phyloP scores from a whole-genome alignment of 2,329 filamentous ascomycete genomes.

The Coleophoma crateriformis region DNA sequence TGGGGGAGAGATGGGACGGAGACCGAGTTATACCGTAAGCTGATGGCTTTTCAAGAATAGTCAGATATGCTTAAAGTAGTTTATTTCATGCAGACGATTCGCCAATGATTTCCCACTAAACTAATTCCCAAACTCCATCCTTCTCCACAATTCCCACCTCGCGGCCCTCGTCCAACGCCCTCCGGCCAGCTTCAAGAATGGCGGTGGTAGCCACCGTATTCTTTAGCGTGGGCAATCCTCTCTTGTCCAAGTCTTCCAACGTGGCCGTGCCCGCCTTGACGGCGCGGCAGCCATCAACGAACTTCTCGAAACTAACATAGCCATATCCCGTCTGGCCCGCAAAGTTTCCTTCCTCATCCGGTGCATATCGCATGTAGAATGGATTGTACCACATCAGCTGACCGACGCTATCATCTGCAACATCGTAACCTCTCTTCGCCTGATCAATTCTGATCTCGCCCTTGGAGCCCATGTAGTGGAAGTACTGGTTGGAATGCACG shows the following conservation, averaged over 20 bases:
- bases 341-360: slow-evolving; percentile 93
- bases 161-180: slow-evolving; percentile 77
- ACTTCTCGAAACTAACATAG: slow-evolving; percentile 93
- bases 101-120: slow-evolving; percentile 7
- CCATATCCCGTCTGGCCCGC: slow-evolving; percentile 87
- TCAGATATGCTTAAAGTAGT: no score
- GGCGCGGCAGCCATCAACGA: slow-evolving; percentile 77
- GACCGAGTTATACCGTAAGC: no score
- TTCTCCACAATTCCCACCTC: slow-evolving; percentile 68
- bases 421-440: slow-evolving; percentile 89
- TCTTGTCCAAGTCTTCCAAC: slow-evolving; percentile 70
- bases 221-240: slow-evolving; percentile 75
- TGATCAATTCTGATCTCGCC: slow-evolving; percentile 90
- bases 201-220: slow-evolving; percentile 92
- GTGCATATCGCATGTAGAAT: slow-evolving; percentile 92
- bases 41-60: no score
- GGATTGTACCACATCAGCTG: slow-evolving; percentile 85
- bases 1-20: no score
- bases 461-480: slow-evolving; percentile 82
- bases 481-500: slow-evolving; percentile 96
- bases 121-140: slow-evolving; percentile 63
- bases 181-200: slow-evolving; percentile 80
- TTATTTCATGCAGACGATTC: not conserved
- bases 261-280: slow-evolving; percentile 66
- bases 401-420: slow-evolving; percentile 71